Evolutionary conservation across 208 protist genomes (phyloP).

Genomic region (Porcisia deanei): DNA sequence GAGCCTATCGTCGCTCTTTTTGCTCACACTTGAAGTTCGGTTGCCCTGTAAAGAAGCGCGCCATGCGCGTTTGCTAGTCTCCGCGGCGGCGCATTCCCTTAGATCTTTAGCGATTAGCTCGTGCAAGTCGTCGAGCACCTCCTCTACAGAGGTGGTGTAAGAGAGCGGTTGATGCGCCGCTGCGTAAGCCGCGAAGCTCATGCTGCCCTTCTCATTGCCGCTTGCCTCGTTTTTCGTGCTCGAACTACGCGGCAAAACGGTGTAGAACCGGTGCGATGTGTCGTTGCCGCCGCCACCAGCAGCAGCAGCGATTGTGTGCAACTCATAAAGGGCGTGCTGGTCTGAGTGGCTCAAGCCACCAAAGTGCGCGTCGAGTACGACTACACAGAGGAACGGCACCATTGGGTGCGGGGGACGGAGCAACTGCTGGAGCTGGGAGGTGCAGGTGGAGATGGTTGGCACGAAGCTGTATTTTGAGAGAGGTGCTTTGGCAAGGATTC

Average conservation of each 20-base stretch:
- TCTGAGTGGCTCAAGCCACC: slow-evolving; percentile 32
- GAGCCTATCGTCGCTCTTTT: neutral
- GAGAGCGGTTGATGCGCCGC: slow-evolving; percentile 25
- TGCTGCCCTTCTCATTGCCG: slow-evolving; percentile 7
- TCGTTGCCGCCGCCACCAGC: neutral
- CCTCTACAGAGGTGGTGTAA: slow-evolving; percentile 36
- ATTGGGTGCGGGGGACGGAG: slow-evolving; percentile 14
- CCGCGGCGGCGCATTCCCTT: neutral
- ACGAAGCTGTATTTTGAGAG: slow-evolving; percentile 45
- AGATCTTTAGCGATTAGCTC: slow-evolving; percentile 19
- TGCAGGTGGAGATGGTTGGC: slow-evolving; percentile 42
- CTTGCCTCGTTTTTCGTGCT: neutral
- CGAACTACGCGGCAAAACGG: slow-evolving; percentile 14
- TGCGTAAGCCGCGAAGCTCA: slow-evolving; percentile 25
- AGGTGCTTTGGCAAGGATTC: slow-evolving; percentile 40
- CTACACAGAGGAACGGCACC: slow-evolving; percentile 35
- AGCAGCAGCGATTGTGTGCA: slow-evolving; percentile 19
- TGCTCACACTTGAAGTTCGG: neutral
- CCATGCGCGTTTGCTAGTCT: neutral
- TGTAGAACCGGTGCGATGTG: slow-evolving; percentile 22
- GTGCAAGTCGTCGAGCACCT: slow-evolving; percentile 30
- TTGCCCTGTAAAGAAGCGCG: neutral
- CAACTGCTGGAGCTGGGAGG: slow-evolving; percentile 35
- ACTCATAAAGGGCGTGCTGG: slow-evolving; percentile 23
- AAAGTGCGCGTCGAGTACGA: slow-evolving; percentile 40